These are phyloP conservation scores for Cutaneotrichosporon spelunceum DNA, from an alignment of 1,284 basidiomycete genomes.

Conservation along the genomic window DNA sequence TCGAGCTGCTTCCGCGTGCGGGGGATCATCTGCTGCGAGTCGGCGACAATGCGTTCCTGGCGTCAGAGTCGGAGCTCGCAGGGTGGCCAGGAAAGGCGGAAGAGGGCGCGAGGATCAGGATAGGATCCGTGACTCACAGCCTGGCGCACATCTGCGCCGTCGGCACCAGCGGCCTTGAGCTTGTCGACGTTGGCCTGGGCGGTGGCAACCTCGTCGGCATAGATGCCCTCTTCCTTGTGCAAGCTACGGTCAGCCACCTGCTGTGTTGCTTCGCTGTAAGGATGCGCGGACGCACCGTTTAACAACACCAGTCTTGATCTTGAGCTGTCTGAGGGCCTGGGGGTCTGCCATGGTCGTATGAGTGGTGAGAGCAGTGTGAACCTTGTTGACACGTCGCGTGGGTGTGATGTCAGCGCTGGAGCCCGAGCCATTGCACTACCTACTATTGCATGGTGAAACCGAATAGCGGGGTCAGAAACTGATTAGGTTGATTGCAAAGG, in stretches of 20 bases:
- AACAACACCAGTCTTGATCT: conserved; percentile 71
- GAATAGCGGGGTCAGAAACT: neutral
- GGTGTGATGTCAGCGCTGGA: conserved; percentile 1
- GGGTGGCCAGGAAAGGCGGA: too few relatives aligned
- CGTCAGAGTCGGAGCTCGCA: conserved; percentile 1
- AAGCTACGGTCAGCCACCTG: conserved; percentile 55
- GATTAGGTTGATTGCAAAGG: too few relatives aligned
- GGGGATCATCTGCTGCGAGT: conserved; percentile 74
- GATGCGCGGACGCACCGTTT: conserved; percentile 63
- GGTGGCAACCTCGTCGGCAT: conserved; percentile 65
- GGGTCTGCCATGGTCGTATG: conserved; percentile 35
- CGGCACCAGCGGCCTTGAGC: conserved; percentile 61
- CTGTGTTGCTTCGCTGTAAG: neutral
- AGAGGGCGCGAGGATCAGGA: neutral
- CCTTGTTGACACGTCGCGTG: neutral
- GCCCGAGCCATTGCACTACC: too few relatives aligned
- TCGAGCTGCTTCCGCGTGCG: conserved; percentile 63
- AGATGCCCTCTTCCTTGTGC: conserved; percentile 67
- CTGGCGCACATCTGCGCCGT: conserved; percentile 77
- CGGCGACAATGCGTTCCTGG: conserved; percentile 69
- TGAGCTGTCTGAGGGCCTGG: conserved; percentile 59
- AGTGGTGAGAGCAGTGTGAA: neutral
- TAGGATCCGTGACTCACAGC: conserved; percentile 59
- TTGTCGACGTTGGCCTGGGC: conserved; percentile 63
- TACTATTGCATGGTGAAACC: neutral